These are phyloP conservation scores for Colletotrichum nymphaeae DNA, from an alignment of 2,329 filamentous ascomycete species.

Conservation along the genomic window DNA sequence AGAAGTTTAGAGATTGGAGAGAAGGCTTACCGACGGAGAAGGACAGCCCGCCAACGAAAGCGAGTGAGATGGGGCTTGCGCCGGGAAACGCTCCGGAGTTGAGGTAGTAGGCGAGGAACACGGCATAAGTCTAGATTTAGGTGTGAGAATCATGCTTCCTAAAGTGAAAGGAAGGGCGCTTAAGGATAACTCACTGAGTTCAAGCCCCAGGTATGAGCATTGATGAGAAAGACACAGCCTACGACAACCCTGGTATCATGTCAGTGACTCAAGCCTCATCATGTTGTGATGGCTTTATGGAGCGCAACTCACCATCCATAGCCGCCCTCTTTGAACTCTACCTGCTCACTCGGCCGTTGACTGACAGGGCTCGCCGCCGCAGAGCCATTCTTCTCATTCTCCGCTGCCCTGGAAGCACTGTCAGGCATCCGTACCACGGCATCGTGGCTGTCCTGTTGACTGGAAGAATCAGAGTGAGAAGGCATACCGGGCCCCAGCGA, in stretches of 20 bases:
- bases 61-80: constrained; percentile 74
- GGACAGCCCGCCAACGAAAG: constrained; percentile 80
- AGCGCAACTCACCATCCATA: constrained; percentile 65
- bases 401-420: constrained; percentile 23
- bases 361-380: neutral
- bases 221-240: constrained; percentile 66
- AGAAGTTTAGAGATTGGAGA: neutral
- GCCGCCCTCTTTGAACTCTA: constrained; percentile 63
- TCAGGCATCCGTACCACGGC: constrained; percentile 29
- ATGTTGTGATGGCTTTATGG: neutral
- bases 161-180: neutral
- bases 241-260: constrained; percentile 60
- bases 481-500: constrained; percentile 30
- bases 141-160: constrained; percentile 7
- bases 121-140: constrained; percentile 59
- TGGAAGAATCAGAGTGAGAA: constrained; percentile 6
- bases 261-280: neutral
- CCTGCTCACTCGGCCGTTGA: constrained; percentile 26
- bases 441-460: constrained; percentile 23
- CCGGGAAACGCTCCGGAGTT: constrained; percentile 70
- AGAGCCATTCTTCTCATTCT: constrained; percentile 21
- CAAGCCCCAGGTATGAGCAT: constrained; percentile 80
- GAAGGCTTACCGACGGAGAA: constrained; percentile 61
- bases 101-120: constrained; percentile 69
- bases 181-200: constrained; percentile 64